Evolutionary conservation across 2,329 filamentous ascomycete species (phyloP), one percentile per base, ranked within the genome.

Genomic region (Neodidymelliopsis sp.): DNA sequence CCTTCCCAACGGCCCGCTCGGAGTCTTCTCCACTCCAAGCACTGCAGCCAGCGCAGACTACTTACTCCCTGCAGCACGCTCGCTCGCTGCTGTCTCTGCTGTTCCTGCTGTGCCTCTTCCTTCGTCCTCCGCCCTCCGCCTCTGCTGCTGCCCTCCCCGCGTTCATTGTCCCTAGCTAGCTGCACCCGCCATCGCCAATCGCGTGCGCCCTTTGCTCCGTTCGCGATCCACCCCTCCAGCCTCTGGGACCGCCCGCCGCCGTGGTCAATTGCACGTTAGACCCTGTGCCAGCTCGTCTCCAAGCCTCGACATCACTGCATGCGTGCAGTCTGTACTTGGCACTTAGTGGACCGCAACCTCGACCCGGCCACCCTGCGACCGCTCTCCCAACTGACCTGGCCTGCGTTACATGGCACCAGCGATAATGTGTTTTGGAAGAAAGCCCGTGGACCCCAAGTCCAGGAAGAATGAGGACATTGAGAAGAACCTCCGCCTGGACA

Each of bases 401-500:
- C 39, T 27, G 37, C 31, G 49, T 51, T 66, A 62, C 52, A 73
- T 72, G 70, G 70, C 70, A 48, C 61, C 68, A 31, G 68, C 61
- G 56, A 77, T 77, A 68, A 80, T 80, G 78, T 80, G 78, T 69
- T 80, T 80, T 70, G 77, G 78, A 60, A 74, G 74, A 57, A 79
- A 78, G 66, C 66, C 75, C 50, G 74, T 75, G 45, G 76, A 80
- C 60, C 76, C 77, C 11, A 74, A 75, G 36, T 72, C 73, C 51
- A 72, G 72, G 66, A 76, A 76, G 65, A 80, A 79, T 74, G 84
- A 71, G 62, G 90, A 94, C 72, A 91, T 99, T 63, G 94, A 99
- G 71, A 90, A 88, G 75, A 78, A 84, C 65, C 84, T 99, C 64
- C 88, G 90, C 54, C 84, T 86, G 63, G 94, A 97, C 78, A 91